Percentiles rank a stretch among this genome's conserved stretches.
Conservation (phyloP, 2,329 filamentous ascomycete genomes). For the Alternaria arbusti region DNA sequence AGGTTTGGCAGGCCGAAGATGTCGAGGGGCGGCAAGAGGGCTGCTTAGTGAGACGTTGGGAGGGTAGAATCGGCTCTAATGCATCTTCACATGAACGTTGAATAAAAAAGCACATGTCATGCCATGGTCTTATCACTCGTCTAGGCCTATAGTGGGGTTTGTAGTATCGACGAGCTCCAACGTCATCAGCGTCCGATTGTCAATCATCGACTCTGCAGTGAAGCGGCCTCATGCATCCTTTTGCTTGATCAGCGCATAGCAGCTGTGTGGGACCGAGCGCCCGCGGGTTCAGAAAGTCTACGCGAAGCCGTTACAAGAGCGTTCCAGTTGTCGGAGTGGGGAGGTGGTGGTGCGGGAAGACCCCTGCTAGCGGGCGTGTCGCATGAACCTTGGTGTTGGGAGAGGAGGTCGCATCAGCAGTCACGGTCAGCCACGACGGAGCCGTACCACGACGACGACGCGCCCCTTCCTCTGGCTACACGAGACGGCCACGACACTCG, state of each 20-base stretch:
- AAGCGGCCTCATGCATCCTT: neutral
- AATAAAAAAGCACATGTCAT: neutral
- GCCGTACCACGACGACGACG: neutral
- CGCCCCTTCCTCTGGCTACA: neutral
- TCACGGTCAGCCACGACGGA: conserved; percentile 1
- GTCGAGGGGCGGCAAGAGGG: neutral
- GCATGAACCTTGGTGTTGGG: conserved; percentile 20
- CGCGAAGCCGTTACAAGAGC: conserved; percentile 16
- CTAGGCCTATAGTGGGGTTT: neutral
- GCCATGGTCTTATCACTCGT: neutral
- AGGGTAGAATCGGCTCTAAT: neutral
- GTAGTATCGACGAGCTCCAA: conserved; percentile 1
- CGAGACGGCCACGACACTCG: conserved; percentile 1
- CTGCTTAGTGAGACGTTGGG: neutral
- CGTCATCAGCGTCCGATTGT: conserved; percentile 7
- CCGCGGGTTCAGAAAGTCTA: neutral
- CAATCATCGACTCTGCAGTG: neutral
- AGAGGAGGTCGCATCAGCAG: conserved; percentile 6
- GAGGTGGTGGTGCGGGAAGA: conserved; percentile 12
- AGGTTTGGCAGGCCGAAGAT: conserved; percentile 18
- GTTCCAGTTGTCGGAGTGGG: conserved; percentile 12
- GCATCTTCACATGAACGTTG: neutral
- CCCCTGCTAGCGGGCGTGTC: conserved; percentile 11
- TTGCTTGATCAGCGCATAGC: neutral
- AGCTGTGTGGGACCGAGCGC: neutral